A percentile compares a stretch with the other conserved stretches of the same genome.
These are phyloP conservation scores for Pestalotiopsis sp. DNA, from an alignment of 2,329 filamentous ascomycete genomes.

Conservation along the genomic window DNA sequence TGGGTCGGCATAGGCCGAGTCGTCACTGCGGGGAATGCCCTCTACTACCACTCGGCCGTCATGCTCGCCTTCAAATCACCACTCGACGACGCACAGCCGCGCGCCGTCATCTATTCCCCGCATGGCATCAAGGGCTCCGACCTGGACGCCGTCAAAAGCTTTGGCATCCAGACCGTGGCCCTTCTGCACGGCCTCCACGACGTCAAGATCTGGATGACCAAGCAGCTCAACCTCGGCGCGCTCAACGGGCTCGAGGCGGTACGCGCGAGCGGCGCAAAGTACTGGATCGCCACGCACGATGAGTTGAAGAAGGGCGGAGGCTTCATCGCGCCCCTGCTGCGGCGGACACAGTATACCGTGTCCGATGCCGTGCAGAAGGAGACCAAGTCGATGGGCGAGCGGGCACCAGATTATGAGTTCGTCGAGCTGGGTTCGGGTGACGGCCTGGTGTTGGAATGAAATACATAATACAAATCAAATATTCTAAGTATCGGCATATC, in stretches of 20 bases:
- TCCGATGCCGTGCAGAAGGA: constrained; percentile 44
- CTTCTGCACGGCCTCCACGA: constrained; percentile 68
- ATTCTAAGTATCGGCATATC: background rate
- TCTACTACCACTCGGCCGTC: constrained; percentile 65
- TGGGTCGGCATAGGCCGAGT: constrained; percentile 66
- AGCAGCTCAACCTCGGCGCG: constrained; percentile 66
- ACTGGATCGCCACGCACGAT: constrained; percentile 69
- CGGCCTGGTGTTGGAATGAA: constrained; percentile 46
- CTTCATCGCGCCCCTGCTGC: constrained; percentile 55
- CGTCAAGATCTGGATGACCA: constrained; percentile 49
- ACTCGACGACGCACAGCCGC: constrained; percentile 13
- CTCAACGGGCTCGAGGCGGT: constrained; percentile 63
- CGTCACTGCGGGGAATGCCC: constrained; percentile 52
- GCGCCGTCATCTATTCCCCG: constrained; percentile 62
- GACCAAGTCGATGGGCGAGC: constrained; percentile 27
- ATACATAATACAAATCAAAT: background rate
- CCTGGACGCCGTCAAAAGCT: constrained; percentile 43
- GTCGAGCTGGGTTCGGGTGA: constrained; percentile 59
- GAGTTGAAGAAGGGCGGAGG: constrained; percentile 64
- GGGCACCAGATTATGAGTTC: constrained; percentile 47
- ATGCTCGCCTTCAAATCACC: constrained; percentile 53
- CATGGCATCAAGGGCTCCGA: constrained; percentile 58
- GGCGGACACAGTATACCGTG: constrained; percentile 45
- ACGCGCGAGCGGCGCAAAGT: constrained; percentile 52
- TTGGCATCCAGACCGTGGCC: constrained; percentile 54